These are phyloP conservation scores for Aspergillus arachidicola DNA, from an alignment of 2,329 filamentous ascomycete genomes.

Conservation along the genomic window DNA sequence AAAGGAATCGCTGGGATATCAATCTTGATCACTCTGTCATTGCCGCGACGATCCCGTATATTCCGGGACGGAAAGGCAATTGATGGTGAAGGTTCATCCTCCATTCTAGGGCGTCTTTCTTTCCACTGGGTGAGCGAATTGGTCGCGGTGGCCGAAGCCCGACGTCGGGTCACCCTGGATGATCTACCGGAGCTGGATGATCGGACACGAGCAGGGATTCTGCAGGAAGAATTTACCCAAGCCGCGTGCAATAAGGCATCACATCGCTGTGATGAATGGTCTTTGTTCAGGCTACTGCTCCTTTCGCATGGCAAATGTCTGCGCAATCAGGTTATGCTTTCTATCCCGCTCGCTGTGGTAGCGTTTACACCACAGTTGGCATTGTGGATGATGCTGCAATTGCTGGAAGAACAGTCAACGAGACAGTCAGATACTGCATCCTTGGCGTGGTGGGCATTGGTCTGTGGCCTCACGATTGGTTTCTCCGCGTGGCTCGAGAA, in stretches of 20 bases:
- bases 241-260: background rate
- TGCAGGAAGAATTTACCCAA: background rate
- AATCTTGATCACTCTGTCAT: background rate
- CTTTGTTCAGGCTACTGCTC: background rate
- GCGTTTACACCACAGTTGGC: conserved; percentile 5
- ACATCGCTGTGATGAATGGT: too few species aligned
- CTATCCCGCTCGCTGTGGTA: background rate
- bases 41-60: background rate
- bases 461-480: conserved; percentile 1
- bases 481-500: conserved; percentile 8
- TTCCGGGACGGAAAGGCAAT: background rate
- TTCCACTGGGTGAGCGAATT: background rate
- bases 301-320: background rate
- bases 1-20: background rate
- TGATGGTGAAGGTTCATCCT: conserved; percentile 3
- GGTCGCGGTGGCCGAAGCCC: background rate
- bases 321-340: background rate
- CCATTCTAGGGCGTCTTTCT: background rate
- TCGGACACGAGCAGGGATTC: background rate
- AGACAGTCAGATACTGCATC: background rate
- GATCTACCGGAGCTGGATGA: conserved; percentile 3
- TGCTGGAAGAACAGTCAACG: background rate
- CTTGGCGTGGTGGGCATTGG: background rate
- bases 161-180: background rate
- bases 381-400: background rate